Conservation (phyloP, 192 early-diverging fungal species). For the Coemansia erecta region DNA sequence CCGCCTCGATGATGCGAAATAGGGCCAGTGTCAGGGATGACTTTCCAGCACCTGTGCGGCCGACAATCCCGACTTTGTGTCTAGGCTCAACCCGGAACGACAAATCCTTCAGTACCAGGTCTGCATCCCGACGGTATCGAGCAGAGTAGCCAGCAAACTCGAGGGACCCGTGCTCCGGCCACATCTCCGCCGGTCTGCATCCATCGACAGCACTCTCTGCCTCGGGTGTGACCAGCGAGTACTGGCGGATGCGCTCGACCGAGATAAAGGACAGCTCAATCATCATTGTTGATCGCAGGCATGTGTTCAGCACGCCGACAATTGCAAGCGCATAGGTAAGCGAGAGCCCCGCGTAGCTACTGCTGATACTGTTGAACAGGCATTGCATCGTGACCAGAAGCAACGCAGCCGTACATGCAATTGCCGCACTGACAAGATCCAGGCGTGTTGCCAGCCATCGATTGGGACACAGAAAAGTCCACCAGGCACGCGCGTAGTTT, state of each 20-base stretch:
- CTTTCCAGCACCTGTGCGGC: constrained; percentile 78
- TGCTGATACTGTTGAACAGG: constrained; percentile 41
- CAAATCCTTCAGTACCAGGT: constrained; percentile 51
- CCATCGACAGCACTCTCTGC: constrained; percentile 32
- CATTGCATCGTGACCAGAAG: constrained; percentile 65
- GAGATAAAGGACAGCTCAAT: constrained; percentile 64
- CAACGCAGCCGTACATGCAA: constrained; percentile 73
- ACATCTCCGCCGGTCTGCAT: constrained; percentile 32
- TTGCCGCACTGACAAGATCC: constrained; percentile 69
- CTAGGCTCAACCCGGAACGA: constrained; percentile 42
- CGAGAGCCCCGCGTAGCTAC: constrained; percentile 72
- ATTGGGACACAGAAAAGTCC: constrained; percentile 67
- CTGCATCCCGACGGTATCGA: constrained; percentile 55
- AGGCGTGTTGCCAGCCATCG: constrained; percentile 78
- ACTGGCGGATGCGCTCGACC: constrained; percentile 60
- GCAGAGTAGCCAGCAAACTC: constrained; percentile 55
- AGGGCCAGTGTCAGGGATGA: constrained; percentile 69
- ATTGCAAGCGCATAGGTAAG: constrained; percentile 81
- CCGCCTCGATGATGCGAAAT: constrained; percentile 72
- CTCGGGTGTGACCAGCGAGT: constrained; percentile 34
- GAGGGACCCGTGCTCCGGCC: constrained; percentile 56
- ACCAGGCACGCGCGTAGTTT: constrained; percentile 77
- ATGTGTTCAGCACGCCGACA: constrained; percentile 75
- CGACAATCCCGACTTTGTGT: constrained; percentile 66
- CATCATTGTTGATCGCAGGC: constrained; percentile 74